A percentile compares a stretch with the other conserved stretches of the same genome.
Conservation (phyloP, 441 rosid species). For the Syzygium malaccense region DNA sequence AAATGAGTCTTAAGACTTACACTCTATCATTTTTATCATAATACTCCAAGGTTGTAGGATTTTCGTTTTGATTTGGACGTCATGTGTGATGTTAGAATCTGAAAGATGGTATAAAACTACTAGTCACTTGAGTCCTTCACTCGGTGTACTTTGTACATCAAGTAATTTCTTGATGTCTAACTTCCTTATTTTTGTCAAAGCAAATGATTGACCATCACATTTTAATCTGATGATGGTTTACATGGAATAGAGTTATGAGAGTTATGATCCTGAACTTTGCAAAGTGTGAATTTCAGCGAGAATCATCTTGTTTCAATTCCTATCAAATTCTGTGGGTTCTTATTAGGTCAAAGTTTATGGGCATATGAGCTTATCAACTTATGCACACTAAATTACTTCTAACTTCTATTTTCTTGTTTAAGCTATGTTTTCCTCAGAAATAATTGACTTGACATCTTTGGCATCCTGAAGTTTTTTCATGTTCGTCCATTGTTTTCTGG, state of each 20-base stretch:
- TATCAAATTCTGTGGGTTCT: background rate
- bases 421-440: background rate
- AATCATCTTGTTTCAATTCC: background rate
- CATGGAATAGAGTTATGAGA: background rate
- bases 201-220: background rate
- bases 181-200: background rate
- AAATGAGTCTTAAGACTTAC: background rate
- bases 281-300: background rate
- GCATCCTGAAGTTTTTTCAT: background rate
- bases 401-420: background rate
- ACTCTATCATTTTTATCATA: background rate
- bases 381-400: background rate
- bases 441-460: background rate
- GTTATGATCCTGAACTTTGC: background rate
- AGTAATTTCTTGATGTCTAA: background rate
- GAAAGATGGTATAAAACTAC: background rate
- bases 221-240: background rate
- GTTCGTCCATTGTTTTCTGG: background rate
- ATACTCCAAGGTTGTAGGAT: background rate
- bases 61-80: background rate
- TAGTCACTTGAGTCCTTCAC: background rate
- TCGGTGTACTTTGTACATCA: background rate
- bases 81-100: background rate
- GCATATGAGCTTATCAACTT: background rate
- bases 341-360: background rate